Percentiles rank a stretch among this genome's conserved stretches.
Conservation (phyloP, 345 rosid genomes). For the Sisymbrium irio region DNA sequence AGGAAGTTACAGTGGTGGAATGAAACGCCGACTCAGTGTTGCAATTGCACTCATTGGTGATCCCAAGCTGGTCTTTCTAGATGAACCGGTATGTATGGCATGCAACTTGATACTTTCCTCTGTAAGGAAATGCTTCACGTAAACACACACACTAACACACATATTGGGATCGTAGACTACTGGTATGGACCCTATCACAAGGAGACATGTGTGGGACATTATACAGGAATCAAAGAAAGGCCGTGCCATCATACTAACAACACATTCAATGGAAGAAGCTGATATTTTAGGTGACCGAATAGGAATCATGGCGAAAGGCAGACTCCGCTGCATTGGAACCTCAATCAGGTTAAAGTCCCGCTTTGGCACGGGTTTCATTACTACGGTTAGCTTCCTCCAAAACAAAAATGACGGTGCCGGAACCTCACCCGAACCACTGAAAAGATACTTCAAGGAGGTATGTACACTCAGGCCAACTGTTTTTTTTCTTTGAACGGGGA, state of each 20-base stretch:
- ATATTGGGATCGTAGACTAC: constrained; percentile 53
- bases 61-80: constrained; percentile 83
- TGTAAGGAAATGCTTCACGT: not conserved
- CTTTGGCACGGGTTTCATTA: constrained; percentile 87
- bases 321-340: constrained; percentile 82
- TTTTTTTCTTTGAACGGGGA: not conserved
- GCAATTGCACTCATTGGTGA: constrained; percentile 84
- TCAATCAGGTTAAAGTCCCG: constrained; percentile 83
- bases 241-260: constrained; percentile 76
- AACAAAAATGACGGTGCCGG: constrained; percentile 25
- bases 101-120: not conserved
- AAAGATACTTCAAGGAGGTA: constrained; percentile 72
- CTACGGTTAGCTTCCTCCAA: constrained; percentile 67
- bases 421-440: constrained; percentile 45
- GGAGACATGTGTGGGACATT: constrained; percentile 95
- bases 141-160: not conserved
- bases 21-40: constrained; percentile 91
- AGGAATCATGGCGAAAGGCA: constrained; percentile 94
- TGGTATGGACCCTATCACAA: constrained; percentile 93
- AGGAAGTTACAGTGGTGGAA: constrained; percentile 95
- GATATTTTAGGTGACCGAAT: constrained; percentile 87
- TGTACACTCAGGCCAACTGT: not conserved
- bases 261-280: constrained; percentile 99
- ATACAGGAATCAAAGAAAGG: constrained; percentile 83
- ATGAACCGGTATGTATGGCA: constrained; percentile 62